Conservation (phyloP, 306 rosid species). For the Senna siamea region DNA sequence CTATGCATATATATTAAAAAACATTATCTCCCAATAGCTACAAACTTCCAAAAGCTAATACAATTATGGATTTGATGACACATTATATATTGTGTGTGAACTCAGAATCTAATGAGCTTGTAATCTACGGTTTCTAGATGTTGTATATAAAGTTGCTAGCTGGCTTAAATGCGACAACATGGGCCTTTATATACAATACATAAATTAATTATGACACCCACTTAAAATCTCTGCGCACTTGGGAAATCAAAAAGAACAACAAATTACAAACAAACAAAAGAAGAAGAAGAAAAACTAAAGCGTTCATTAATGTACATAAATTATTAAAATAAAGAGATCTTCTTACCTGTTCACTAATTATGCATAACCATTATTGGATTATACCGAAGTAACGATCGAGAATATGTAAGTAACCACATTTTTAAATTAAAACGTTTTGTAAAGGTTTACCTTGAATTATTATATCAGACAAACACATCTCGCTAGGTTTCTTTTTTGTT, state of each 20-base stretch:
- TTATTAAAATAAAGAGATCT: neutral
- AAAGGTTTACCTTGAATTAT: neutral
- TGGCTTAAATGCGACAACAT: conserved; percentile 16
- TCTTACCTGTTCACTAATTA: no score
- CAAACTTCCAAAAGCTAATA: neutral
- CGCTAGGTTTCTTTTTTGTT: no score
- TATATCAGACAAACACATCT: no score
- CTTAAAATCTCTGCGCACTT: neutral
- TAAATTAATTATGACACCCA: no score
- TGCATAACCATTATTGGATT: neutral
- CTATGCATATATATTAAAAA: neutral
- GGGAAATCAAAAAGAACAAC: no score
- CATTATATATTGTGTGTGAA: neutral
- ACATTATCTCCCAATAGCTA: neutral
- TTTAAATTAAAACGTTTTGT: neutral
- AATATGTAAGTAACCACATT: neutral
- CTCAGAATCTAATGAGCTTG: neutral
- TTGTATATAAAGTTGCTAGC: neutral
- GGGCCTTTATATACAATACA: neutral
- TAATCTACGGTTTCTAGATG: neutral
- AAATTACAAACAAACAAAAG: no score
- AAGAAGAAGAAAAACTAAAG: neutral
- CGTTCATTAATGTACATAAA: neutral
- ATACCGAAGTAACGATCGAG: neutral
- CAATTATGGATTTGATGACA: neutral